Percentiles rank a stretch among this genome's conserved stretches.
Conservation (phyloP, 305 asterid genomes). For the Striga hermonthica region DNA sequence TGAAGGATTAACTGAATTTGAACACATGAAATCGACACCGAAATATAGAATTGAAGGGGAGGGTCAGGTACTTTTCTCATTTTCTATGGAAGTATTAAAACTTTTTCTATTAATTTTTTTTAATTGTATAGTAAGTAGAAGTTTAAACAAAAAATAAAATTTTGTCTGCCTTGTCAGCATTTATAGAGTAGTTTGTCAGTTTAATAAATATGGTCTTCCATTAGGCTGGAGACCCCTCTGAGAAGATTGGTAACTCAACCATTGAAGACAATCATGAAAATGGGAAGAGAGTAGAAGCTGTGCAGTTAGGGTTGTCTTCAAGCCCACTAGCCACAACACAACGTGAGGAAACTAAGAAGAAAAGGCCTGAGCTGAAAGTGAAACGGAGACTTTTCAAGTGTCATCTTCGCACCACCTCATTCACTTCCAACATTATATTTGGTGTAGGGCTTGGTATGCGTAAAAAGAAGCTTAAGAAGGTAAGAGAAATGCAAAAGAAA, state of each 20-base stretch:
- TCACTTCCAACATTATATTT: slow-evolving; percentile 63
- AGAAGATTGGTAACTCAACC: slow-evolving; percentile 24
- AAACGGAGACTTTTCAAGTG: slow-evolving; percentile 51
- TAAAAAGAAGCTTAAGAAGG: slow-evolving; percentile 49
- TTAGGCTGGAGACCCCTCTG: slow-evolving; percentile 41
- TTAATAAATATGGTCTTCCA: slow-evolving; percentile 15
- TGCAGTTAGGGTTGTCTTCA: slow-evolving; percentile 16
- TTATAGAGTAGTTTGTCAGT: not conserved
- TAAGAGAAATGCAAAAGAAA: slow-evolving; percentile 34
- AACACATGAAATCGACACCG: slow-evolving; percentile 11
- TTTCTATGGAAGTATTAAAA: slow-evolving; percentile 17
- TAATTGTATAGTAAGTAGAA: not conserved
- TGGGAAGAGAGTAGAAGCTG: slow-evolving; percentile 24
- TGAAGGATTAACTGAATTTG: slow-evolving; percentile 30
- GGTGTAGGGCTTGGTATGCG: slow-evolving; percentile 44
- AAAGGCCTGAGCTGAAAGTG: slow-evolving; percentile 33
- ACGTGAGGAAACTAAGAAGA: slow-evolving; percentile 28
- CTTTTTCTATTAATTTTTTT: not conserved
- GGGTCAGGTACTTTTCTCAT: slow-evolving; percentile 36
- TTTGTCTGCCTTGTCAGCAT: not conserved
- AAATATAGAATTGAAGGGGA: slow-evolving; percentile 30
- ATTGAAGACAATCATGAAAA: slow-evolving; percentile 23
- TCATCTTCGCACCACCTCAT: slow-evolving; percentile 39
- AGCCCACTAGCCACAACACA: slow-evolving; percentile 29
- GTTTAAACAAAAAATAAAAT: not conserved